Conservation (phyloP, 106 monocot species). For the Iris macrosiphon region DNA sequence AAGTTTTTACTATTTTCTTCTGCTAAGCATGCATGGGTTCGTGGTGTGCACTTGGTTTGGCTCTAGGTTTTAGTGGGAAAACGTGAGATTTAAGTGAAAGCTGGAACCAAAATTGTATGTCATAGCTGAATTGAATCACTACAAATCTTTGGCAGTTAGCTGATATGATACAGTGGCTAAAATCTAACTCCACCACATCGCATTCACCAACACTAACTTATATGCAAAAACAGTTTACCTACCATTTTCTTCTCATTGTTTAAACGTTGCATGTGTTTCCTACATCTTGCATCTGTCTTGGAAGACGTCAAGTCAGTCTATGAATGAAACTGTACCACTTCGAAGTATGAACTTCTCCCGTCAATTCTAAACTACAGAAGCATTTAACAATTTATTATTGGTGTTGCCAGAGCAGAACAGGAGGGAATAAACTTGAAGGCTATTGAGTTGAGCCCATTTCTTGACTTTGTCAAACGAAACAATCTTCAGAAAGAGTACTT, state of each 20-base stretch:
- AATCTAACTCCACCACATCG: no score
- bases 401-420: constrained; percentile 82
- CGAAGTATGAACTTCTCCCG: not conserved
- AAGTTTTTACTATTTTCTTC: no score
- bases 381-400: constrained; percentile 1
- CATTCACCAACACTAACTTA: no score
- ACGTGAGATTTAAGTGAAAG: not conserved
- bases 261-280: no score
- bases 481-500: constrained; percentile 64
- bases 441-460: constrained; percentile 61
- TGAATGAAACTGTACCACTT: not conserved
- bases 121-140: not conserved
- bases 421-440: constrained; percentile 53
- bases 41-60: not conserved
- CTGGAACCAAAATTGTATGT: not conserved
- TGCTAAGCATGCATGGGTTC: not conserved
- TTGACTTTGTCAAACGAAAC: constrained; percentile 63
- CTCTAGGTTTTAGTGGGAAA: not conserved
- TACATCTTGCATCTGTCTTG: no score
- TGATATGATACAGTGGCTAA: no score
- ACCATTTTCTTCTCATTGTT: no score
- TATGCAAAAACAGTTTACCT: no score
- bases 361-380: not conserved
- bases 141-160: no score
- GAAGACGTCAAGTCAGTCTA: no score